These are phyloP conservation scores for Scheffersomyces amazonensis DNA, from an alignment of 805 yeast species.

Conservation along the genomic window DNA sequence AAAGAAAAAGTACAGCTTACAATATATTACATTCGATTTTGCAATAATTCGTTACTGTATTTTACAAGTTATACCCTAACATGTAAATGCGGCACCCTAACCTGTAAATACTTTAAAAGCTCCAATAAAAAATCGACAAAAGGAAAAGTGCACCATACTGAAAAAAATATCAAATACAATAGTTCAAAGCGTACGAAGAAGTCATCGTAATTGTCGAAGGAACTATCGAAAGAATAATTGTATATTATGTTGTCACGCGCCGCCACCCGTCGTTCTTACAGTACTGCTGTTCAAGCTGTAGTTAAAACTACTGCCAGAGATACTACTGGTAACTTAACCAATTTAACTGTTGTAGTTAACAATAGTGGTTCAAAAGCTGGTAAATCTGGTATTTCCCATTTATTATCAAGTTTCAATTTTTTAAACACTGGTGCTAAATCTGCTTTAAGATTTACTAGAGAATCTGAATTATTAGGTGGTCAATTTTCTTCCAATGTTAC, in stretches of 20 bases:
- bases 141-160: no score
- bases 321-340: constrained; percentile 50
- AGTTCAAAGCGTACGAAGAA: not conserved
- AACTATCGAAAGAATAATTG: no score
- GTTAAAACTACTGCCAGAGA: constrained; percentile 50
- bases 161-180: not conserved
- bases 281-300: constrained; percentile 38
- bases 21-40: no score
- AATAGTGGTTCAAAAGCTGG: constrained; percentile 81
- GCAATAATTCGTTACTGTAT: no score
- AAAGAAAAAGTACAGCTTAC: no score
- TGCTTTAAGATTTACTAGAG: constrained; percentile 90
- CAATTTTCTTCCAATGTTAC: constrained; percentile 62
- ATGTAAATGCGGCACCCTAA: not conserved
- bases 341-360: constrained; percentile 71
- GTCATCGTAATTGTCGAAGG: no score
- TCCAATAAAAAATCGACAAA: constrained; percentile 1
- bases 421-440: constrained; percentile 79
- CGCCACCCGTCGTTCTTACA: constrained; percentile 37
- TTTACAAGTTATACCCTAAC: not conserved
- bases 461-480: constrained; percentile 92
- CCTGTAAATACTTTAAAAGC: not conserved
- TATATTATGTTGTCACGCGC: constrained; percentile 41
- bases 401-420: constrained; percentile 80
- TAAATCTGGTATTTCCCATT: constrained; percentile 80